Percentiles rank a stretch among this genome's conserved stretches.
phyloP scores from a whole-genome alignment of 2,329 filamentous ascomycete species.

The Ophiostoma pallidulum region DNA sequence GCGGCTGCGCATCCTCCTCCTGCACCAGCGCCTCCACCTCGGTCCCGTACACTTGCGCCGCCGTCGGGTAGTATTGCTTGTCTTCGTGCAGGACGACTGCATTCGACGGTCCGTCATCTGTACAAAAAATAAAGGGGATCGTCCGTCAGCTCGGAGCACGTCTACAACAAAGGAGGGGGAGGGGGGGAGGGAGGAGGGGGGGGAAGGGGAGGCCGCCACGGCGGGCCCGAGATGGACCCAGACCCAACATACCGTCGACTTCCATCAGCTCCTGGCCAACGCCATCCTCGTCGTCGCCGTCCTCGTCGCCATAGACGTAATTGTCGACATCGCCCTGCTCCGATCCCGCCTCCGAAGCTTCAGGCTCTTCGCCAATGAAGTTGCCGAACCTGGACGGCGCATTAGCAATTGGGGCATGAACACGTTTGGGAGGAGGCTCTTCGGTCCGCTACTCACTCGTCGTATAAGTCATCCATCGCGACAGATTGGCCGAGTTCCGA shows the following conservation, averaged over 20 bases:
- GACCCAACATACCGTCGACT: slow-evolving; percentile 56
- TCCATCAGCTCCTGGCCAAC: slow-evolving; percentile 87
- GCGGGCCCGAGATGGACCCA: not conserved
- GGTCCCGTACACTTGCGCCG: slow-evolving; percentile 85
- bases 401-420: not conserved
- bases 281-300: slow-evolving; percentile 51
- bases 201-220: no score
- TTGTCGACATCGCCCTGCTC: slow-evolving; percentile 59
- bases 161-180: no score
- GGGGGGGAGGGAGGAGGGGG: no score
- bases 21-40: slow-evolving; percentile 94
- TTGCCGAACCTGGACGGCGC: slow-evolving; percentile 69
- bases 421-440: no score
- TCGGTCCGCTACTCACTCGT: slow-evolving; percentile 67
- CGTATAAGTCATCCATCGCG: slow-evolving; percentile 83
- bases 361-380: slow-evolving; percentile 86
- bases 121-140: not conserved
- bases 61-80: slow-evolving; percentile 99
- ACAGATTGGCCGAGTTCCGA: slow-evolving; percentile 4
- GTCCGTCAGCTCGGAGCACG: not conserved
- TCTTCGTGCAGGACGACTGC: slow-evolving; percentile 97
- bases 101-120: slow-evolving; percentile 80
- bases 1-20: slow-evolving; percentile 90
- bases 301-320: slow-evolving; percentile 71
- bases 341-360: slow-evolving; percentile 79